A percentile compares a stretch with the other conserved stretches of the same genome.
phyloP scores from a whole-genome alignment of 371 early-diverging fungal species.

The Mucor piriformis region DNA sequence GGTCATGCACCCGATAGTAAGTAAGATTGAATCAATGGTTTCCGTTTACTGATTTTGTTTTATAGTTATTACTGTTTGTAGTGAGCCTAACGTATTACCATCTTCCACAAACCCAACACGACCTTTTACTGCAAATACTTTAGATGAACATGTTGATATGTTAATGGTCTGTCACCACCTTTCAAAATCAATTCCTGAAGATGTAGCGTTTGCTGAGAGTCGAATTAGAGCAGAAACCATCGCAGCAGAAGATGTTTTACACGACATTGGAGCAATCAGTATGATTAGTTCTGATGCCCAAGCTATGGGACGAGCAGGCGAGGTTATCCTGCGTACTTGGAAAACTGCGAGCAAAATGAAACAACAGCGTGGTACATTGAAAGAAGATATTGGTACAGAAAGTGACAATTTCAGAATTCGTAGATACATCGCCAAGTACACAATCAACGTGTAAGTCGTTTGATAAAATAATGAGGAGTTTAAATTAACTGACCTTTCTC shows the following conservation, averaged over 20 bases:
- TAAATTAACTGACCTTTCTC: background rate
- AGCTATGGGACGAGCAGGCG: slow-evolving; percentile 95
- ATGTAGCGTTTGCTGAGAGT: slow-evolving; percentile 95
- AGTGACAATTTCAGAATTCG: slow-evolving; percentile 81
- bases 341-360: slow-evolving; percentile 95
- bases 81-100: slow-evolving; percentile 83
- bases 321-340: slow-evolving; percentile 91
- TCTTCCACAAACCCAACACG: slow-evolving; percentile 95
- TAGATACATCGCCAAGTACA: slow-evolving; percentile 94
- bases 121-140: slow-evolving; percentile 89
- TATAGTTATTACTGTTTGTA: slow-evolving; percentile 77
- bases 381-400: slow-evolving; percentile 45
- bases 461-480: background rate
- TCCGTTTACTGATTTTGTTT: background rate
- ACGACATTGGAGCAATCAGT: slow-evolving; percentile 91
- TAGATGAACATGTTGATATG: slow-evolving; percentile 98
- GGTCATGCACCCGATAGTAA: slow-evolving; percentile 89
- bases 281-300: slow-evolving; percentile 91
- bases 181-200: slow-evolving; percentile 89
- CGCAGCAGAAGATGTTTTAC: slow-evolving; percentile 91
- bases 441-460: slow-evolving; percentile 78
- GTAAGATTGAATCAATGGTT: slow-evolving; percentile 2
- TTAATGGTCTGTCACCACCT: slow-evolving; percentile 97
- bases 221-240: slow-evolving; percentile 96
- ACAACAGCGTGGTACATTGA: slow-evolving; percentile 74